These are phyloP conservation scores for Kalmusia sp. DNA, from an alignment of 2,329 filamentous ascomycete genomes.

Conservation along the genomic window DNA sequence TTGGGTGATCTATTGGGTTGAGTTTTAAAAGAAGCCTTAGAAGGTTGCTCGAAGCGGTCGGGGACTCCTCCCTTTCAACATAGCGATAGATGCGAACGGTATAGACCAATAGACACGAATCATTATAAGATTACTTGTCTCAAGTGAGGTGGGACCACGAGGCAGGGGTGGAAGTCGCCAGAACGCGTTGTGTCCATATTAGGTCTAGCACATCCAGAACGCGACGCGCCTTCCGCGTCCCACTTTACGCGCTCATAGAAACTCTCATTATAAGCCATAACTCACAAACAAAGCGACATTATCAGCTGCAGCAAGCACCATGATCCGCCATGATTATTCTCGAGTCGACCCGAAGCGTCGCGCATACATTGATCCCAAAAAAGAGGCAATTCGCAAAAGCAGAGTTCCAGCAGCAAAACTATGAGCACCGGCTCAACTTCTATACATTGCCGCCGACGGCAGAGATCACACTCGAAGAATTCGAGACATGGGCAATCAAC, in stretches of 20 bases:
- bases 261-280: not conserved
- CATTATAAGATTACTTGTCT: not conserved
- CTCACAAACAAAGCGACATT: not conserved
- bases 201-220: not conserved
- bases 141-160: not conserved
- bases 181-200: not conserved
- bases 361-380: constrained; percentile 75
- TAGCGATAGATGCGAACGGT: not conserved
- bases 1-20: constrained; percentile 73
- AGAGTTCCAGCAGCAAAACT: constrained; percentile 77
- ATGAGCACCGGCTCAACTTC: constrained; percentile 89
- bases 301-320: constrained; percentile 19
- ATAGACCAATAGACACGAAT: not conserved
- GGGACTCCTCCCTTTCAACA: not conserved
- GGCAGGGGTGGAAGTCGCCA: not conserved
- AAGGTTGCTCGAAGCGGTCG: no score
- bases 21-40: not conserved
- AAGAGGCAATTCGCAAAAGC: constrained; percentile 86
- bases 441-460: constrained; percentile 87
- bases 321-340: constrained; percentile 49
- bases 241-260: constrained; percentile 1
- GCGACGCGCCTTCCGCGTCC: constrained; percentile 5
- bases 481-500: constrained; percentile 98
- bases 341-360: constrained; percentile 74
- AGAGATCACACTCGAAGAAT: constrained; percentile 95